A percentile compares a stretch with the other conserved stretches of the same genome.
phyloP scores from a whole-genome alignment of 2,329 filamentous ascomycete species.

The Epichloe bromicola region DNA sequence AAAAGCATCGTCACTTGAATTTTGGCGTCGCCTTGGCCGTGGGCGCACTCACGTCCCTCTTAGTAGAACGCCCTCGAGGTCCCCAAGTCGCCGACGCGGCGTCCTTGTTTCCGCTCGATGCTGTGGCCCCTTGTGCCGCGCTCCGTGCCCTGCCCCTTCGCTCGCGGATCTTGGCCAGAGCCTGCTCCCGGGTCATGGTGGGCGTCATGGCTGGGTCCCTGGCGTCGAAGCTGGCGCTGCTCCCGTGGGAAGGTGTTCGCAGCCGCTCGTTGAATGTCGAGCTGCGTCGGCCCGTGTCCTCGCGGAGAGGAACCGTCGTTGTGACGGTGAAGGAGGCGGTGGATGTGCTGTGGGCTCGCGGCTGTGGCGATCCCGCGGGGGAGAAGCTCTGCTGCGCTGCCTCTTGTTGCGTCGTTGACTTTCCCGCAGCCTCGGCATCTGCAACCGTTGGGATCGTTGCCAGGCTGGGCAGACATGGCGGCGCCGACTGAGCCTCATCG shows the following conservation, averaged over 20 bases:
- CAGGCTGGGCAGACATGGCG: conserved; percentile 27
- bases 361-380: conserved; percentile 12
- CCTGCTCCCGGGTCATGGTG: conserved; percentile 60
- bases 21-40: conserved; percentile 13
- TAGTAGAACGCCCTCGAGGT: conserved; percentile 12
- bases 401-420: neutral
- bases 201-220: conserved; percentile 47
- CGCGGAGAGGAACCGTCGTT: conserved; percentile 39
- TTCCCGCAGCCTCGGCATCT: conserved; percentile 8
- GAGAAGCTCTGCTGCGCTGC: conserved; percentile 7
- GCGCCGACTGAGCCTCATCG: conserved; percentile 20
- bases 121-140: conserved; percentile 48
- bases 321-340: conserved; percentile 33
- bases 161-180: conserved; percentile 62
- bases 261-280: conserved; percentile 32
- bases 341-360: conserved; percentile 31
- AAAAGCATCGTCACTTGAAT: neutral
- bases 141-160: conserved; percentile 58
- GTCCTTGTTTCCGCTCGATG: conserved; percentile 43
- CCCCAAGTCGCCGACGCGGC: conserved; percentile 34
- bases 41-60: conserved; percentile 37
- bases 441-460: conserved; percentile 19
- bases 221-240: conserved; percentile 33
- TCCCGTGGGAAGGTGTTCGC: conserved; percentile 30
- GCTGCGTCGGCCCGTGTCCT: conserved; percentile 25